Base-by-base conservation (phyloP, 2,329 filamentous ascomycete genomes). In the Ascochyta lentis region DNA sequence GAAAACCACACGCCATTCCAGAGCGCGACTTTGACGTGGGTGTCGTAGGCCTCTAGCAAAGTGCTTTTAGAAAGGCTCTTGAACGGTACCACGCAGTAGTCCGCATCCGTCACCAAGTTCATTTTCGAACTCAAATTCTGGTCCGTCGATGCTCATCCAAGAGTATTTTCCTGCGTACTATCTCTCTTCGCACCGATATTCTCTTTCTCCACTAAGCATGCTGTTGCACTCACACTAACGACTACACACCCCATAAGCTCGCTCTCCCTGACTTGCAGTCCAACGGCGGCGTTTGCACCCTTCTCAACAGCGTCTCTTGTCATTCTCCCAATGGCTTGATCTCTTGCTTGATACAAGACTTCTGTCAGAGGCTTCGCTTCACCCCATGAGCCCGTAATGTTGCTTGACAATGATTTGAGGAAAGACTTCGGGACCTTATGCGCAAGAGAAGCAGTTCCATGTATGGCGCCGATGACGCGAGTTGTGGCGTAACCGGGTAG, bases 351-450 rank as follows among this genome's bases (percentile, higher is more conserved):
- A 51, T 74, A 74, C 0, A 74, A 52, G 44, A 69, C 67, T 26
- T 66, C 61, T 6, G 72, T 74, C 23, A 74, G 47, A 5, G 58
- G 66, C 53, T 68, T 74, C 5, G 71, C 62, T 48, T 74, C 72
- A 42, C 63, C 71, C 48, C 66, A 71, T 13, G 57, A 66, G 31
- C 65, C 66, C 16, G 49, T 33, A 34, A 68, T 56, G 19, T 31
- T 61, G 27, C 47, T 56, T 7, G 60, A 59, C 6, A 71, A 58
- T 23, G 66, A 63, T 42, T 74, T 74, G 44, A 74, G 58, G 43
- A 74, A 74, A 2, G 71, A 59, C 40, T 74, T 74, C 3, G 66
- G 69, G 39, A 72, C 69, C 61, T 72, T 73, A 54, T 71, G 72
- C 37, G 68, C 60, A 23, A 66, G 66, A n/a, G 65, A 65, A 1